Base-by-base conservation (phyloP, 2,329 filamentous ascomycete genomes). In the Calonectria montana region DNA sequence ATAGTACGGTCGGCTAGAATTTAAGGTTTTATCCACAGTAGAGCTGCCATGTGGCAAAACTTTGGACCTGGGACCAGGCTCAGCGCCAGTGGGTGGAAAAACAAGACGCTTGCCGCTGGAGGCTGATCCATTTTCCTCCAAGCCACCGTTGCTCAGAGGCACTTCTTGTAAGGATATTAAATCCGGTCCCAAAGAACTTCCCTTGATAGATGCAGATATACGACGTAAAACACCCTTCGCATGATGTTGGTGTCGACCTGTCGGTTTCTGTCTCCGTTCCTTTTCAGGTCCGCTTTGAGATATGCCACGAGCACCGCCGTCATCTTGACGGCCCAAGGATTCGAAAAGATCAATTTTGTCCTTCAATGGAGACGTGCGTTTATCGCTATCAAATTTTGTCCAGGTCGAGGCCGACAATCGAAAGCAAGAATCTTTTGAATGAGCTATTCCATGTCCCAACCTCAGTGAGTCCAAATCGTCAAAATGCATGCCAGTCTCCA, bases 271-370 rank as follows among this genome's bases (percentile, higher is more conserved):
- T 23, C 6, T 6, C 12, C 25, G 23, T 10, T 57, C 18, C 9
- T 41, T 23, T 45, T 39, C 21, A 21, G 18, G 27, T 8, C 37
- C 5, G 25, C 48, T 39, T 41, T 18, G 12, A 23, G 9, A 9
- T 16, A 23, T 16, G 16, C 6, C 2, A 23, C 39, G 9, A 21
- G 2, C 5, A 4, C 27, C 21, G 16, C 50, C 18, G 12, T 21
- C 2, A 13, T 47, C 5, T 10, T 69, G 70, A 8, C 35, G 69
- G 25, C 73, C 75, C 41, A 83, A 65, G 18, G 77, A 77, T 50
- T 83, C 80, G 61, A 81, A 83, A 10, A 82, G 69, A 4, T 75
- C 73, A 25, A 83, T 82, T 45, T 75, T 81, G n/a, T 82, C 76
- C 55, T 75, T 79, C 53, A 79, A 50, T 6, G 76, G 75, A 9